A percentile compares a stretch with the other conserved stretches of the same genome.
Conservation (phyloP, 2,329 filamentous ascomycete genomes). For the Sarocladium brachiariae region DNA sequence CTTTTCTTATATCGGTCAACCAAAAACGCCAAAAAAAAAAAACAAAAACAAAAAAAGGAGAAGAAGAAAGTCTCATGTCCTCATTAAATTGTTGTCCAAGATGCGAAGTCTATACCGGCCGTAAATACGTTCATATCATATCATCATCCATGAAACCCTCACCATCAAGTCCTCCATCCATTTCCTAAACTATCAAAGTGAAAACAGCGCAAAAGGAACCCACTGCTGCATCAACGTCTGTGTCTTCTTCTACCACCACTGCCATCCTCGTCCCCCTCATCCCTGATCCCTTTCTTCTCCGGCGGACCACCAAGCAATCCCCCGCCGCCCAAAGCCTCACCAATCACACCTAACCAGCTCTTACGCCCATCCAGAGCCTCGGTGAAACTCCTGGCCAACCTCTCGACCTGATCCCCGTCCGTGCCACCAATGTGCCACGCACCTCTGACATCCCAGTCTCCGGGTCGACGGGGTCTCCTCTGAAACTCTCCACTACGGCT, state of each 20-base stretch:
- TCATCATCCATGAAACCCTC: background rate
- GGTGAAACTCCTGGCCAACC: slow-evolving; percentile 12
- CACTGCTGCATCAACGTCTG: slow-evolving; percentile 4
- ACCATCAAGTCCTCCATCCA: background rate
- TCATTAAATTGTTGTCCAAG: background rate
- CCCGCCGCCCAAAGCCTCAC: background rate
- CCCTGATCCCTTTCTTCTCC: background rate
- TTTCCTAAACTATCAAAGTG: background rate
- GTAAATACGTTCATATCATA: slow-evolving; percentile 1
- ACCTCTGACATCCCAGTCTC: slow-evolving; percentile 31
- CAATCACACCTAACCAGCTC: slow-evolving; percentile 9
- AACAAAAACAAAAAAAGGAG: no score
- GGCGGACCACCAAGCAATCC: slow-evolving; percentile 5
- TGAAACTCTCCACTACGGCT: slow-evolving; percentile 36
- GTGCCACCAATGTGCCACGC: slow-evolving; percentile 40
- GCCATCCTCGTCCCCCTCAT: slow-evolving; percentile 6
- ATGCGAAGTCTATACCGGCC: slow-evolving; percentile 4
- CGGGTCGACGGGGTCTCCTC: slow-evolving; percentile 24
- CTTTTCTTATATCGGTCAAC: no score
- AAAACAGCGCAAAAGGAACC: no score
- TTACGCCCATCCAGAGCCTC: slow-evolving; percentile 11
- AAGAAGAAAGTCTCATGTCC: background rate
- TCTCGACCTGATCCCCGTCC: slow-evolving; percentile 25
- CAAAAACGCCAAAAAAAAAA: no score
- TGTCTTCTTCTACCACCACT: slow-evolving; percentile 7